Evolutionary conservation across 257 asterid genomes (phyloP), one percentile per base, ranked within the genome.

Genomic region (Nicotiana attenuata): DNA sequence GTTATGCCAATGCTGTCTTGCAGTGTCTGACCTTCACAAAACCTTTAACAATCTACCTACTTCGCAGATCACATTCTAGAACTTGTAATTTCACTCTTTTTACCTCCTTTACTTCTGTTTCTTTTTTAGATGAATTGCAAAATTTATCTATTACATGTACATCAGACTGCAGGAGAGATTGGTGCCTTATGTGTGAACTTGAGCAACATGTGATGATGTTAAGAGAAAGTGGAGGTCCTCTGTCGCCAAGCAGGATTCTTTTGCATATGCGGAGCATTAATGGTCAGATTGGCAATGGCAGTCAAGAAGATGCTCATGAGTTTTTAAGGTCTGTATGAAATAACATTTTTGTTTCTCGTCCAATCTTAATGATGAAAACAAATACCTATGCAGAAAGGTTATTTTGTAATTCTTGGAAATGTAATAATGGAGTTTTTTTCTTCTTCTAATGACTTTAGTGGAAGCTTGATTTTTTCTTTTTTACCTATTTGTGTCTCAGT

Each of bases 281-380:
- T 82, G 68, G 93, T 84, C 98, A 93, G 88, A 91, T 94, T 81
- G 97, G 97, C 35, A 91, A 91, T 83, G 98, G 97, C 84, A 93
- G 97, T 63, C 97, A 93, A 81, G 97, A 94, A 92, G 98, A 93
- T 88, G 98, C 98, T 68, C 98, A 94, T 85, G 98, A 94, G 81
- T 94, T 94, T 86, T 89, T 93, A 86, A 89, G 98, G 97, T 93
- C 75, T 7, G 82, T 29, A 69, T 22, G 53, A 73, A 22, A 47
- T 20, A 16, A 61, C 63, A 15, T 75, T 26, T 15, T 13, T 52
- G 14, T 52, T 4, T 52, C 19, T 52, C 5, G 52, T 63, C 80
- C 52, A 50, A 50, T 75, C 16, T 75, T 50, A 50, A 50, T 26
- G 80, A 50, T 47, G 80, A 75, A 50, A 75, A 22, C 8, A 73